Evolutionary conservation across 2,329 filamentous ascomycete species (phyloP).

Genomic region (Trichoderma cornu-damae): DNA sequence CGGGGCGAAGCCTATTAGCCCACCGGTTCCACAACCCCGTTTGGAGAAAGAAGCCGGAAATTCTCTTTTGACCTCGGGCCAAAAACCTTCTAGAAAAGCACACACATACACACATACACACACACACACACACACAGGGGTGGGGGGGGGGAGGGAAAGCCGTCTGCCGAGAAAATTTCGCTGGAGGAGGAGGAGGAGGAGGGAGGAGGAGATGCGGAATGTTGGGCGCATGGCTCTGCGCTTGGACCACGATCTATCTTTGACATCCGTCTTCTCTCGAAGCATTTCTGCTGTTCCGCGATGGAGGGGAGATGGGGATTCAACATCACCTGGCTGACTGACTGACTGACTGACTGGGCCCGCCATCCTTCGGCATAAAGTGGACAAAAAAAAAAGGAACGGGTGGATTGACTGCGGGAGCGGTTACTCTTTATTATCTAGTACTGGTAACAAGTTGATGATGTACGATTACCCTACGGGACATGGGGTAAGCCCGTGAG

Average conservation of each 20-base stretch:
- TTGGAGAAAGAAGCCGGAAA: not conserved
- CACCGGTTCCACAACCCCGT: constrained; percentile 5
- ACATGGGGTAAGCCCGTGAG: constrained; percentile 1
- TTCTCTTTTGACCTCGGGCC: constrained; percentile 9
- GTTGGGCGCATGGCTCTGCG: no score
- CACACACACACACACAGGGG: no score
- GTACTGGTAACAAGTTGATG: no score
- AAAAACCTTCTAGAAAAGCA: not conserved
- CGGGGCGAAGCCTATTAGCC: constrained; percentile 9
- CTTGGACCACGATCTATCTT: no score
- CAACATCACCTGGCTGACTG: not conserved
- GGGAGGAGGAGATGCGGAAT: no score
- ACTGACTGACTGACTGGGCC: no score
- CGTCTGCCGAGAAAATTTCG: no score
- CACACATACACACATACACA: no score
- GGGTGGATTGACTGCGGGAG: constrained; percentile 2
- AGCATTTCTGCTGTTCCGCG: not conserved
- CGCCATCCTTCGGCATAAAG: not conserved
- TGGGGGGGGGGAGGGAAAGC: no score
- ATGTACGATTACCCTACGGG: not conserved
- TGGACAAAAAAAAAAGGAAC: not conserved
- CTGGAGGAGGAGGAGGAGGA: no score
- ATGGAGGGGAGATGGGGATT: not conserved
- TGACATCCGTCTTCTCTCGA: not conserved
- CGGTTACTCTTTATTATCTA: no score